Percentiles rank a stretch among this genome's conserved stretches.
phyloP scores from a whole-genome alignment of 805 yeast species.

The Pichia insulana region DNA sequence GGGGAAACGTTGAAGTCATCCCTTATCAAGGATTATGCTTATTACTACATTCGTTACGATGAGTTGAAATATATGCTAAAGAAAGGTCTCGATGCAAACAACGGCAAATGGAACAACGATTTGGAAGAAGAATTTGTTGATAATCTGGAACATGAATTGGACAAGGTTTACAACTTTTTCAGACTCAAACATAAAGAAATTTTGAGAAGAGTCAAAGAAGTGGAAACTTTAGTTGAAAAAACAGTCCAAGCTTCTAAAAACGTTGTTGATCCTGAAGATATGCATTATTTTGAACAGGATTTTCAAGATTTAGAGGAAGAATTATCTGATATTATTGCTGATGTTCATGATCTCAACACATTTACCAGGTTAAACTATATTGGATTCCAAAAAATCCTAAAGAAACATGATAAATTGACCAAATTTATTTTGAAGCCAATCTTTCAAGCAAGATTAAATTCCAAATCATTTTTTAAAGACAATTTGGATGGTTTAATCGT shows the following conservation, averaged over 20 bases:
- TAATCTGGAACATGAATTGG: constrained; percentile 72
- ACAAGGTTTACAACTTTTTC: constrained; percentile 87
- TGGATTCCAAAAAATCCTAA: constrained; percentile 93
- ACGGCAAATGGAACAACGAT: constrained; percentile 63
- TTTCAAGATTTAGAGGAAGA: constrained; percentile 71
- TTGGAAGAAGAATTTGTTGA: constrained; percentile 77
- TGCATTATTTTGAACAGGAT: constrained; percentile 44
- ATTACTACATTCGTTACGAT: constrained; percentile 87
- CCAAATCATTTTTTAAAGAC: constrained; percentile 94
- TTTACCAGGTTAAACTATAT: constrained; percentile 90
- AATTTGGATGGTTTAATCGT: constrained; percentile 86
- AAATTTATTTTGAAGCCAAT: constrained; percentile 76
- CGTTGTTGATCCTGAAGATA: constrained; percentile 29
- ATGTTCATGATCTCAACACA: constrained; percentile 93
- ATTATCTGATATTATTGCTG: constrained; percentile 83
- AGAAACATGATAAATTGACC: constrained; percentile 92
- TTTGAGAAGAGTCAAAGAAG: constrained; percentile 72
- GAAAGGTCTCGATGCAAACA: constrained; percentile 47
- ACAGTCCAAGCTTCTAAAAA: constrained; percentile 38
- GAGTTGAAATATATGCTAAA: constrained; percentile 78
- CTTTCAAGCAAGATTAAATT: constrained; percentile 83
- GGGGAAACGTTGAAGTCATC: constrained; percentile 90
- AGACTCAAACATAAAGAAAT: constrained; percentile 83
- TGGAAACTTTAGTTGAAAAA: constrained; percentile 60
- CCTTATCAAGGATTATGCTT: constrained; percentile 80